Base-by-base conservation (phyloP, 2,329 filamentous ascomycete genomes). In the Fusarium compactum region DNA sequence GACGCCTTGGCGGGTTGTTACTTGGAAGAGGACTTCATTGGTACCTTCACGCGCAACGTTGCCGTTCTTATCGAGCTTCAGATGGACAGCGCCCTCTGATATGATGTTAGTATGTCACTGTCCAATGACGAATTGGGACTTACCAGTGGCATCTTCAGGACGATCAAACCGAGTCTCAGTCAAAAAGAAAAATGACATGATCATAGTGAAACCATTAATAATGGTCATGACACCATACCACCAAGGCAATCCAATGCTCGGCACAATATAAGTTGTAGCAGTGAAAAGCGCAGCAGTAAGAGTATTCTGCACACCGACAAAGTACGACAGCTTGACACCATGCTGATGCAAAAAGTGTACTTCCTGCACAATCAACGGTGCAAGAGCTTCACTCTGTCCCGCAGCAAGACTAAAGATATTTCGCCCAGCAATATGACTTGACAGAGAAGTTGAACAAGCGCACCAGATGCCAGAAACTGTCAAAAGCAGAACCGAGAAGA, bases 141-240 rank as follows among this genome's bases (percentile, higher is more conserved):
- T 44, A 48, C 61, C 58, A 4, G 48, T 57, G 3, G 61, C 61
- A 12, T 64, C 61, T 1, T 64, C 58, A 1, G 61, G 61, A 16
- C 61, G 58, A 12, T 63, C 43, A 0, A 63, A 64, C 1, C 58
- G 61, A 1, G 61, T 64, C 24, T 64, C 61, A 0, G 38, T 22
- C n/a, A 64, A 15, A 18, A 63, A 58, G 2, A 64, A 50, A 1
- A 64, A 24, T 0, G 61, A 64, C 14, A 64, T 20, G 0, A 64
- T 50, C 24, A 64, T 29, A 0, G 58, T 64, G 4, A 22, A 48
- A 0, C 61, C 61, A 0, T 64, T 64, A 8, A 50, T 64, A 2
- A 63, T 57, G 0, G 48, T 57, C 48, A 64, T 64, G n/a, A 64
- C 44, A 2, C 61, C 61, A 14, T 63, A 64, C 61, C 61, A 64